phyloP scores from a whole-genome alignment of 257 asterid genomes.

The Nicotiana noctiflora region DNA sequence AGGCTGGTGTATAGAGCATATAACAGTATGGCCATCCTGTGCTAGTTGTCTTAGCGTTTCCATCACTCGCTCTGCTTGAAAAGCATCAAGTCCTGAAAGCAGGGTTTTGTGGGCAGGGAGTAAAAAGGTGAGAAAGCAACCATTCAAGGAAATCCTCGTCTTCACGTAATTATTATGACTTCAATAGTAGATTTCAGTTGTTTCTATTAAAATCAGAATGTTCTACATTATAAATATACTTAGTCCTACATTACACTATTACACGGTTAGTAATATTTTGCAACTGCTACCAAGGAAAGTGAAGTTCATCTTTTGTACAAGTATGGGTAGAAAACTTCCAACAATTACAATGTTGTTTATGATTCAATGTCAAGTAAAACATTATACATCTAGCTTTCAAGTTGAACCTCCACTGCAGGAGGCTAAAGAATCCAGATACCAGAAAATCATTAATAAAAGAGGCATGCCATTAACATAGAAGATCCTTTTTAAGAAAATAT shows the following conservation, averaged over 20 bases:
- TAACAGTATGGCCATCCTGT: conserved; percentile 90
- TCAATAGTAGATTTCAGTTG: background rate
- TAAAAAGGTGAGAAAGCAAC: conserved; percentile 8
- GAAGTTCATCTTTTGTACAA: background rate
- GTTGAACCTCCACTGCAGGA: background rate
- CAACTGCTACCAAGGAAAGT: background rate
- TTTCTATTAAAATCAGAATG: background rate
- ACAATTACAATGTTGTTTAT: background rate
- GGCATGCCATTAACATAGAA: background rate
- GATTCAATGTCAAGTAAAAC: background rate
- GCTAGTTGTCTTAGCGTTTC: conserved; percentile 86
- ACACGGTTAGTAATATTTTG: background rate
- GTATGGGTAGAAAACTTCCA: background rate
- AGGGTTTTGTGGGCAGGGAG: conserved; percentile 6
- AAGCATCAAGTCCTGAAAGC: conserved; percentile 97
- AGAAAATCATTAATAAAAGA: background rate
- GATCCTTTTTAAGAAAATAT: background rate
- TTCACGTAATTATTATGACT: background rate
- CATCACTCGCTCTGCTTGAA: conserved; percentile 99
- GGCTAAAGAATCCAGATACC: background rate
- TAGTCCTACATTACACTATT: background rate
- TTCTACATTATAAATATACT: background rate
- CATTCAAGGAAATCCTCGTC: background rate
- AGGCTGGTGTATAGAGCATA: conserved; percentile 98
- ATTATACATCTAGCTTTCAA: background rate